A percentile compares a stretch with the other conserved stretches of the same genome.
These are phyloP conservation scores for Sindora glabra DNA, from an alignment of 306 rosid species.

Conservation along the genomic window DNA sequence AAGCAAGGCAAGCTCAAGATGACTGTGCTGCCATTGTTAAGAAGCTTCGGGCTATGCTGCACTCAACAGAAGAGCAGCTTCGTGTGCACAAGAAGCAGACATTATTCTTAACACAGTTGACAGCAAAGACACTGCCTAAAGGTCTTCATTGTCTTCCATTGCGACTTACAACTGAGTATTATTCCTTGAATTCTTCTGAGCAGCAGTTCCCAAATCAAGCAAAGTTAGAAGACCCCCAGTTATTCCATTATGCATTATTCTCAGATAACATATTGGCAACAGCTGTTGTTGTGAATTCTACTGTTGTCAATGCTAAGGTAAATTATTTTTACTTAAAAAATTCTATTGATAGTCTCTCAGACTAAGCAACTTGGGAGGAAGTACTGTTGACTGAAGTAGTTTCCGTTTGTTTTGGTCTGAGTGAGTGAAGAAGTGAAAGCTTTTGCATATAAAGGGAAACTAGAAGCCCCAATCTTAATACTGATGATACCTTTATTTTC, in stretches of 20 bases:
- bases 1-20: constrained; percentile 78
- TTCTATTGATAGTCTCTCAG: background rate
- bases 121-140: constrained; percentile 92
- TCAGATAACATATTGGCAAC: constrained; percentile 91
- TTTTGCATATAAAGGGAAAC: too few species aligned
- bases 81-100: constrained; percentile 91
- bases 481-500: background rate
- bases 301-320: constrained; percentile 72
- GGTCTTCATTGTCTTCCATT: constrained; percentile 97
- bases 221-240: constrained; percentile 62
- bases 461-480: background rate
- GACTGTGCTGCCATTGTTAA: constrained; percentile 71
- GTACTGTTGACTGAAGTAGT: too few species aligned
- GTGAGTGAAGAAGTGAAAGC: too few species aligned
- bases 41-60: constrained; percentile 95
- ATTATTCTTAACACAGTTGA: constrained; percentile 79
- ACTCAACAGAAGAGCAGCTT: constrained; percentile 85
- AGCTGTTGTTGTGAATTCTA: constrained; percentile 88
- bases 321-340: background rate
- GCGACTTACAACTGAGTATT: constrained; percentile 93
- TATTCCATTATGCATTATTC: constrained; percentile 86
- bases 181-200: constrained; percentile 64
- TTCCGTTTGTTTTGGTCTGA: background rate
- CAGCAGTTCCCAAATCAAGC: constrained; percentile 68
- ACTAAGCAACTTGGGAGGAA: too few species aligned